Percentiles rank a stretch among this genome's conserved stretches.
Evolutionary conservation across 306 rosid genomes (phyloP).

Genomic region (Pueraria montana): DNA sequence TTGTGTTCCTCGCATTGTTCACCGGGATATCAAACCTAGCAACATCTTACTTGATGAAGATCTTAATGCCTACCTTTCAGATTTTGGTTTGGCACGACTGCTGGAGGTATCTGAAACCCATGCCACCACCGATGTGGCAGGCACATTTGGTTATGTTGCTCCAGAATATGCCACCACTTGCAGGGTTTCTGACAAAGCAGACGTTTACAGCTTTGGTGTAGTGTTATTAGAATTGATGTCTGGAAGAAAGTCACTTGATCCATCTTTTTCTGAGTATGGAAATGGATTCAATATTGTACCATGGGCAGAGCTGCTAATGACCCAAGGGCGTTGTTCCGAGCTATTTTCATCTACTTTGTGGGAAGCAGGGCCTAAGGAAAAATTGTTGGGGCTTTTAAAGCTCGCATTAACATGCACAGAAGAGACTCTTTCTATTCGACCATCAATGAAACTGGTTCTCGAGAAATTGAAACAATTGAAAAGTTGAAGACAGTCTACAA

Average conservation of each 20-base stretch:
- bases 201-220: conserved; percentile 81
- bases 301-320: conserved; percentile 69
- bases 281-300: conserved; percentile 80
- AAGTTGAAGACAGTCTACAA: conserved; percentile 44
- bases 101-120: conserved; percentile 79
- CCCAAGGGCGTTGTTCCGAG: conserved; percentile 59
- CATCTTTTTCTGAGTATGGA: conserved; percentile 70
- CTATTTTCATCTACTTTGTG: conserved; percentile 59
- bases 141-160: conserved; percentile 85
- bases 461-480: conserved; percentile 61
- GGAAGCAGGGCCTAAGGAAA: conserved; percentile 64
- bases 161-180: conserved; percentile 85
- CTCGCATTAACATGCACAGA: conserved; percentile 62
- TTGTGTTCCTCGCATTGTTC: conserved; percentile 78
- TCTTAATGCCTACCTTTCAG: conserved; percentile 71
- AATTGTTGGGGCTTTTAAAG: conserved; percentile 56
- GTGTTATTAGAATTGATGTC: conserved; percentile 75
- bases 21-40: conserved; percentile 85
- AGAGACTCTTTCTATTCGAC: conserved; percentile 60
- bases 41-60: conserved; percentile 75
- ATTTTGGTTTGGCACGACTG: conserved; percentile 78
- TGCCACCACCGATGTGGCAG: conserved; percentile 81
- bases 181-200: conserved; percentile 76
- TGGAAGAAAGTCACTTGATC: conserved; percentile 75
- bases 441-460: conserved; percentile 65